A percentile compares a stretch with the other conserved stretches of the same genome.
Evolutionary conservation across 2,329 filamentous ascomycete species (phyloP).

Genomic region (Magnaporthiopsis incrustans): DNA sequence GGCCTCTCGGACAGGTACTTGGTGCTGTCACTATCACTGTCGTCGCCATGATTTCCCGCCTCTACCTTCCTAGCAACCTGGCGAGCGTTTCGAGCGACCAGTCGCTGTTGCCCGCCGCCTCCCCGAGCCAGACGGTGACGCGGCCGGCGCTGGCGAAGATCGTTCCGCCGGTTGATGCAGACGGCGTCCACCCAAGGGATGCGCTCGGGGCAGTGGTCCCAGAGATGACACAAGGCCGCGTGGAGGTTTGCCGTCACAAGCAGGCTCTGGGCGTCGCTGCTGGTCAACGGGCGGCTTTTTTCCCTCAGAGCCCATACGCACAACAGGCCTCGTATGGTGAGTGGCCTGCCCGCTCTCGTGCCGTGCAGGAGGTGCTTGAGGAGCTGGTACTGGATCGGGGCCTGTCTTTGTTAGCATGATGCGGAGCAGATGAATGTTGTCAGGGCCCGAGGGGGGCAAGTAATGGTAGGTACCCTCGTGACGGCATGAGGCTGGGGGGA

Average conservation of each 20-base stretch:
- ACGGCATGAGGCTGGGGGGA: no score
- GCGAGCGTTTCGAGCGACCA: no score
- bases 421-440: neutral
- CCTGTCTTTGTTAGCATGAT: neutral
- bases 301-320: conserved; percentile 13
- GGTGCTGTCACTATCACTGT: no score
- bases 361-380: conserved; percentile 10
- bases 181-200: neutral
- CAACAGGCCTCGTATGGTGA: conserved; percentile 14
- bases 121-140: neutral
- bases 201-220: neutral
- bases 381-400: conserved; percentile 12
- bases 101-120: no score
- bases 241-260: conserved; percentile 1
- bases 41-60: no score
- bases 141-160: neutral
- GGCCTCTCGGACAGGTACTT: no score
- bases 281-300: neutral
- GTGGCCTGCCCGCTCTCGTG: neutral
- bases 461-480: no score
- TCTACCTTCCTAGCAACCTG: no score
- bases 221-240: neutral
- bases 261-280: neutral
- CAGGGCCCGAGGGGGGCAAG: no score
- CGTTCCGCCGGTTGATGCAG: conserved; percentile 2